Conservation (phyloP, 306 rosid genomes). For the Adenanthera pavonina region DNA sequence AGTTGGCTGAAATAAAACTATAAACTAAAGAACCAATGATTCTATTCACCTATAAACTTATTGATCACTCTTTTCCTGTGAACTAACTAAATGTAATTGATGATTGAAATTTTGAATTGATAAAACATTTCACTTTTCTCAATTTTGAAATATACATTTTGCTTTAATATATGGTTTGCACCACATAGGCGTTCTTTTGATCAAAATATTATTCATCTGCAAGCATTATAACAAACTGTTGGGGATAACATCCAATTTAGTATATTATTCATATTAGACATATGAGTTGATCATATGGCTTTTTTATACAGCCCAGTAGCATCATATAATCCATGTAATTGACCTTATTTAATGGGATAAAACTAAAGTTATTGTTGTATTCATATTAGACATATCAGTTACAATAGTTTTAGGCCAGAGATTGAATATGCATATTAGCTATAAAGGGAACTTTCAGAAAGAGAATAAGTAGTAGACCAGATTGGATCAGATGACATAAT, state of each 20-base stretch:
- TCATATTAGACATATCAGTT: neutral
- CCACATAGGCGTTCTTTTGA: neutral
- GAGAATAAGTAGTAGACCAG: conserved; percentile 15
- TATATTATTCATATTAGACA: conserved; percentile 2
- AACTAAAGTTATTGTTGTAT: too few species aligned
- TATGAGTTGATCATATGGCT: too few species aligned
- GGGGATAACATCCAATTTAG: conserved; percentile 11
- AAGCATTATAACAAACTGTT: neutral
- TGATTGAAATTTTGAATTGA: neutral
- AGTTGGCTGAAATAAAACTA: neutral
- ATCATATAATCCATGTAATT: too few species aligned
- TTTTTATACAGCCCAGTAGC: too few species aligned
- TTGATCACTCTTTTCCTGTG: conserved; percentile 16
- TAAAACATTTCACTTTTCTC: neutral
- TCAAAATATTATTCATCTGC: conserved; percentile 17
- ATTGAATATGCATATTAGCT: neutral
- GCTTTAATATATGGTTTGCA: neutral
- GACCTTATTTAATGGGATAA: too few species aligned
- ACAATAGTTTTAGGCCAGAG: conserved; percentile 11
- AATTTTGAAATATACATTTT: neutral
- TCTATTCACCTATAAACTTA: conserved; percentile 20
- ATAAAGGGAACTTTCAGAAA: neutral
- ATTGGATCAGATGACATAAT: neutral
- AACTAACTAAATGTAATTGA: conserved; percentile 2
- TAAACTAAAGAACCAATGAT: neutral